phyloP scores from a whole-genome alignment of 163 green algal genomes.

The Botryococcus braunii region DNA sequence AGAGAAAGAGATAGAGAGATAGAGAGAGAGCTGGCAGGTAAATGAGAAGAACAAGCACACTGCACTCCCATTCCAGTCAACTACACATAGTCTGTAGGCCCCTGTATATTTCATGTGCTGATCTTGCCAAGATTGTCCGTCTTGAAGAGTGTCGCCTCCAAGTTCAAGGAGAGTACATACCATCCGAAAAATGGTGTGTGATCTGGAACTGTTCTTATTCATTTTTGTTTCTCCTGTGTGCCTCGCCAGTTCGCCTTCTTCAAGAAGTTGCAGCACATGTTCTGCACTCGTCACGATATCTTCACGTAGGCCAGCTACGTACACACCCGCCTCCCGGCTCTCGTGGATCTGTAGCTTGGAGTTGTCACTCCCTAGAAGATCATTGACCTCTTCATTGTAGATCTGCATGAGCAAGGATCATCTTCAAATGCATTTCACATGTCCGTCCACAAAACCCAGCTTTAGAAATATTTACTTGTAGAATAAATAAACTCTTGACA shows the following conservation, averaged over 20 bases:
- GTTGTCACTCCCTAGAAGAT: conserved; percentile 72
- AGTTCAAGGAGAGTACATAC: conserved; percentile 28
- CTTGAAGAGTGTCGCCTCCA: too few relatives aligned
- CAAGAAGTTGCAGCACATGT: conserved; percentile 66
- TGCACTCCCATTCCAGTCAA: too few relatives aligned
- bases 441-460: too few relatives aligned
- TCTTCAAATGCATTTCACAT: too few relatives aligned
- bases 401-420: conserved; percentile 56
- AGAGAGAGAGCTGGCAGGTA: too few relatives aligned
- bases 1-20: too few relatives aligned
- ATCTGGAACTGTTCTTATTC: conserved; percentile 84
- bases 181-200: conserved; percentile 96
- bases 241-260: conserved; percentile 63
- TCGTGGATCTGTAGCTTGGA: conserved; percentile 86
- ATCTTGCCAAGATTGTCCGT: too few relatives aligned
- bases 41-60: too few relatives aligned
- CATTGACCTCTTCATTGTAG: conserved; percentile 96
- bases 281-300: conserved; percentile 81
- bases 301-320: conserved; percentile 89
- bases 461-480: too few relatives aligned
- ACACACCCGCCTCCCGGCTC: conserved; percentile 76
- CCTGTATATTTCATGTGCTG: too few relatives aligned
- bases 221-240: conserved; percentile 93
- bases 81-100: too few relatives aligned
- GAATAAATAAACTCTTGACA: too few relatives aligned